Evolutionary conservation across 2,329 filamentous ascomycete species (phyloP).

Genomic region (Fusarium anguioides): DNA sequence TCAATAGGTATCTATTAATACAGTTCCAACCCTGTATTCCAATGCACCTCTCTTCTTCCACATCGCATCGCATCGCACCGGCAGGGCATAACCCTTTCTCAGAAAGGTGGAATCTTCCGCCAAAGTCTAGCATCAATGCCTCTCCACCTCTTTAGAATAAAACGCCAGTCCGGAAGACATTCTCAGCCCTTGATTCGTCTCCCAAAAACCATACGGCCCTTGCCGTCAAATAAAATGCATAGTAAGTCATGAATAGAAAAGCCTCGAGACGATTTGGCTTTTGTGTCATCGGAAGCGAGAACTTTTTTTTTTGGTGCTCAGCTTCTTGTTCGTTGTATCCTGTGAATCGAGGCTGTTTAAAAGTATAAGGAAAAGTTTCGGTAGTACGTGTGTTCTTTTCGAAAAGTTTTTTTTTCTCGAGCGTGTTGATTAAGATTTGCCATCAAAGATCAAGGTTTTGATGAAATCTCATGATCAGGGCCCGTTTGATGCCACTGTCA

Average conservation of each 20-base stretch:
- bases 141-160: conserved; percentile 17
- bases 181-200: conserved; percentile 68
- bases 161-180: conserved; percentile 55
- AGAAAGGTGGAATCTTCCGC: background rate
- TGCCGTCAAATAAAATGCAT: conserved; percentile 45
- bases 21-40: conserved; percentile 30
- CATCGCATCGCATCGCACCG: background rate
- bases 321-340: background rate
- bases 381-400: conserved; percentile 1
- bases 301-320: background rate
- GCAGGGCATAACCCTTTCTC: background rate
- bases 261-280: conserved; percentile 23
- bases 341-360: conserved; percentile 12
- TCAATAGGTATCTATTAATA: conserved; percentile 34
- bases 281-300: background rate
- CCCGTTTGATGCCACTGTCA: background rate
- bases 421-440: background rate
- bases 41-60: conserved; percentile 11
- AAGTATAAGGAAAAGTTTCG: conserved; percentile 11
- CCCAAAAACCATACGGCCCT: conserved; percentile 45
- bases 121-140: conserved; percentile 9
- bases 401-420: background rate
- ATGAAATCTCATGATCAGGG: background rate
- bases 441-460: background rate
- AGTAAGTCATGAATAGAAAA: conserved; percentile 30